Evolutionary conservation across 345 rosid species (phyloP).

Genomic region (Durio zibethinus): DNA sequence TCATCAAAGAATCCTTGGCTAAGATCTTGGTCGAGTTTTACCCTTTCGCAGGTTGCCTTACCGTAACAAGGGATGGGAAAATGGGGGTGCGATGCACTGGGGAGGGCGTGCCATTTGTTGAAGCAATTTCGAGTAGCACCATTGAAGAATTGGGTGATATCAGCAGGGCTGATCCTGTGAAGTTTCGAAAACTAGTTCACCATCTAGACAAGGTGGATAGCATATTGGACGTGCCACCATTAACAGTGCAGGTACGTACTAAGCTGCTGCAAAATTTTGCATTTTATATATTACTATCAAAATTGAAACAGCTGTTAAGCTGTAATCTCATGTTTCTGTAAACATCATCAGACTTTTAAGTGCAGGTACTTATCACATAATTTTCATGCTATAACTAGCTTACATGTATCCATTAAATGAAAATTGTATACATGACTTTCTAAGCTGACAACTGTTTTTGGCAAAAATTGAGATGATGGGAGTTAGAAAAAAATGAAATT

Average conservation of each 20-base stretch:
- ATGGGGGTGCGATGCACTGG: slow-evolving; percentile 63
- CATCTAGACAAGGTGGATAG: slow-evolving; percentile 61
- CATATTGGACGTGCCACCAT: slow-evolving; percentile 72
- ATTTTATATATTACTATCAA: too few relatives aligned
- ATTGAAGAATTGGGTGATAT: slow-evolving; percentile 68
- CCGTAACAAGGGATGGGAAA: slow-evolving; percentile 69
- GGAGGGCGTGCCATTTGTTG: slow-evolving; percentile 82
- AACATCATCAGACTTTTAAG: too few relatives aligned
- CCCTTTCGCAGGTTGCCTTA: slow-evolving; percentile 77
- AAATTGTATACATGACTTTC: too few relatives aligned
- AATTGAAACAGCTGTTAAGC: too few relatives aligned
- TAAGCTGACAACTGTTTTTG: too few relatives aligned
- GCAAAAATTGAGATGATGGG: too few relatives aligned
- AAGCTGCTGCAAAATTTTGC: background rate
- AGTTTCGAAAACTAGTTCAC: slow-evolving; percentile 68
- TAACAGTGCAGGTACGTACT: slow-evolving; percentile 73
- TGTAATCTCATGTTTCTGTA: too few relatives aligned
- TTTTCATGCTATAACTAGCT: too few relatives aligned
- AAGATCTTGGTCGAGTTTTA: slow-evolving; percentile 71
- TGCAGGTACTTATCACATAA: too few relatives aligned
- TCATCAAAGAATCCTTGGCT: slow-evolving; percentile 57
- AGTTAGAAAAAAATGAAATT: too few relatives aligned
- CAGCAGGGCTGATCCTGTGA: slow-evolving; percentile 59
- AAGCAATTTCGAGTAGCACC: slow-evolving; percentile 58
- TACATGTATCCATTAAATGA: too few relatives aligned